phyloP scores from a whole-genome alignment of 441 rosid genomes.

The Iberis amara region DNA sequence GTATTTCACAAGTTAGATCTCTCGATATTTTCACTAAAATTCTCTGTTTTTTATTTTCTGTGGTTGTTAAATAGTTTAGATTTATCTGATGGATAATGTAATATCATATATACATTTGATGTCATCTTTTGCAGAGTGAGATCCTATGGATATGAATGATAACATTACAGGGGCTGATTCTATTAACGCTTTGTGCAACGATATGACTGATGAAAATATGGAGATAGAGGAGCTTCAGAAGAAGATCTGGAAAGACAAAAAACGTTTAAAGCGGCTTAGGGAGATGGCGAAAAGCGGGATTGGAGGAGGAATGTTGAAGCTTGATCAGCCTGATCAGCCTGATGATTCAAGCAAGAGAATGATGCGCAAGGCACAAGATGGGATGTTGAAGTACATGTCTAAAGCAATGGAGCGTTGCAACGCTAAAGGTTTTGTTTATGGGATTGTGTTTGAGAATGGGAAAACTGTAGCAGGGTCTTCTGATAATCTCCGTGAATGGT shows the following conservation, averaged over 20 bases:
- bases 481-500: slow-evolving; percentile 90
- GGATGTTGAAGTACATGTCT: slow-evolving; percentile 75
- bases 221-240: slow-evolving; percentile 74
- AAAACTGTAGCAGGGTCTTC: slow-evolving; percentile 87
- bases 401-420: slow-evolving; percentile 77
- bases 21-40: background rate
- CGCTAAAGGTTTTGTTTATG: slow-evolving; percentile 91
- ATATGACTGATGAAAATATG: slow-evolving; percentile 51
- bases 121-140: slow-evolving; percentile 15
- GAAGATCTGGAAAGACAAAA: slow-evolving; percentile 72
- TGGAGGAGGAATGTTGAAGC: slow-evolving; percentile 3
- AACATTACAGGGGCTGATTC: slow-evolving; percentile 27
- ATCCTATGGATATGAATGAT: slow-evolving; percentile 17
- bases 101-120: slow-evolving; percentile 2
- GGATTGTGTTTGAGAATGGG: slow-evolving; percentile 87
- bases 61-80: background rate
- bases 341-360: slow-evolving; percentile 37
- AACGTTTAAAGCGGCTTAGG: slow-evolving; percentile 62
- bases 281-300: slow-evolving; percentile 41
- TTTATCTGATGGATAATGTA: slow-evolving; percentile 9
- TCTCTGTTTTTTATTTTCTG: background rate
- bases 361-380: slow-evolving; percentile 82
- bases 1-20: background rate
- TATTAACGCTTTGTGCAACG: slow-evolving; percentile 37
- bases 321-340: background rate